Percentiles rank a stretch among this genome's conserved stretches.
phyloP scores from a whole-genome alignment of 2,329 filamentous ascomycete species.

The Leptosphaerulina australis region DNA sequence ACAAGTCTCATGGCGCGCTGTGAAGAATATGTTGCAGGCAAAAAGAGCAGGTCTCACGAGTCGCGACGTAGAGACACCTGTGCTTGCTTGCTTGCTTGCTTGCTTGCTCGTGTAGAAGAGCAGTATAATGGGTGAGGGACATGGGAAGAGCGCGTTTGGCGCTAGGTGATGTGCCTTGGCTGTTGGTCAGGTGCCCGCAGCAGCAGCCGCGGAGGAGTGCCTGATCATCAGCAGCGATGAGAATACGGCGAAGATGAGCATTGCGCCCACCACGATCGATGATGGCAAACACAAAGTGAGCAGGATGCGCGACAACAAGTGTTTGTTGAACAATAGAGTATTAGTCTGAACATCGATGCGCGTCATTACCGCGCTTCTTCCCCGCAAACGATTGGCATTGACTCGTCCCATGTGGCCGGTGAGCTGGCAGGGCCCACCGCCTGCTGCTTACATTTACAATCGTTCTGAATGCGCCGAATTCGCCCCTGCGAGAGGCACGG shows the following conservation, averaged over 20 bases:
- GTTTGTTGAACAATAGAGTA: conserved; percentile 20
- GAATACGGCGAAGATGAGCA: conserved; percentile 16
- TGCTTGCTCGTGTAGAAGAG: conserved; percentile 1
- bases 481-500: conserved; percentile 17
- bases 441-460: conserved; percentile 13
- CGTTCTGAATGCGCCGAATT: conserved; percentile 5
- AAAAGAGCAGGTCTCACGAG: conserved; percentile 21
- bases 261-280: conserved; percentile 19
- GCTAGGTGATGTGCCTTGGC: conserved; percentile 40
- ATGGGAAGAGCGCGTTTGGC: conserved; percentile 28
- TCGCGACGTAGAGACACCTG: conserved; percentile 9
- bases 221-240: conserved; percentile 20
- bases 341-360: conserved; percentile 15
- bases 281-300: conserved; percentile 7
- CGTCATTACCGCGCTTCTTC: conserved; percentile 20
- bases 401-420: conserved; percentile 10
- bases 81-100: background rate
- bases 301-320: conserved; percentile 10
- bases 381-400: conserved; percentile 22
- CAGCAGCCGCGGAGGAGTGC: conserved; percentile 17
- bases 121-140: conserved; percentile 24
- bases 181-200: conserved; percentile 36
- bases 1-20: conserved; percentile 42
- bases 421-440: conserved; percentile 13
- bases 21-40: conserved; percentile 17